Evolutionary conservation across 2,329 filamentous ascomycete genomes (phyloP).

Genomic region (Stromatinia cepivora): DNA sequence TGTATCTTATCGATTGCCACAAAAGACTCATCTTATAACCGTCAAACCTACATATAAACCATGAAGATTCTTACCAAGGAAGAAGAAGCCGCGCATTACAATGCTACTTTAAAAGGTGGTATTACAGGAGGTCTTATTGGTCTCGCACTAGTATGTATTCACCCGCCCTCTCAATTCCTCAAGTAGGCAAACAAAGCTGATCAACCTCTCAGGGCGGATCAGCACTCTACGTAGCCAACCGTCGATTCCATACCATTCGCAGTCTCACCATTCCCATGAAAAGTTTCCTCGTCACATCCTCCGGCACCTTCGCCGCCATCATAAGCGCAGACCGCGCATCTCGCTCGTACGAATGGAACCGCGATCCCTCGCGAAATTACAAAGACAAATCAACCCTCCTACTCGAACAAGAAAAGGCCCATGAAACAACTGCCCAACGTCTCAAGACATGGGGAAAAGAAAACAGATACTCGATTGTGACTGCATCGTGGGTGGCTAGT

Average conservation of each 20-base stretch:
- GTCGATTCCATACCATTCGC: conserved; percentile 76
- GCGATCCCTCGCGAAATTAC: conserved; percentile 42
- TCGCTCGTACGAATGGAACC: conserved; percentile 66
- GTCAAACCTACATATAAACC: conserved; percentile 10
- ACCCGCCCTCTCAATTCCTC: not conserved
- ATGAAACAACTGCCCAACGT: conserved; percentile 57
- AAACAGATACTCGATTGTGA: conserved; percentile 70
- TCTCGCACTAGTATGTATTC: conserved; percentile 62
- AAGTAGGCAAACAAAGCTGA: conserved; percentile 18
- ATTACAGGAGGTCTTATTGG: conserved; percentile 70
- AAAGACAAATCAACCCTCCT: conserved; percentile 35
- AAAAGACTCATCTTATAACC: not conserved
- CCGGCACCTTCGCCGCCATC: conserved; percentile 83
- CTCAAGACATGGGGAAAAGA: conserved; percentile 69
- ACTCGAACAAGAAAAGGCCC: conserved; percentile 27
- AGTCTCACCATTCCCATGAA: conserved; percentile 85
- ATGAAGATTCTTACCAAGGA: conserved; percentile 98
- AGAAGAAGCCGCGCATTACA: conserved; percentile 86
- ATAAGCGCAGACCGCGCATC: conserved; percentile 77
- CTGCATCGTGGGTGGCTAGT: conserved; percentile 63
- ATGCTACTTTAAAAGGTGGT: conserved; percentile 76
- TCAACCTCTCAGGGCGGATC: conserved; percentile 40
- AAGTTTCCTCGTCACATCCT: conserved; percentile 81
- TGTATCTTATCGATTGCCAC: not conserved
- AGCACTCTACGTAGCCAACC: conserved; percentile 64